A percentile compares a stretch with the other conserved stretches of the same genome.
phyloP scores from a whole-genome alignment of 1,139 yeast genomes.

The Saccharomyces hybrid region DNA sequence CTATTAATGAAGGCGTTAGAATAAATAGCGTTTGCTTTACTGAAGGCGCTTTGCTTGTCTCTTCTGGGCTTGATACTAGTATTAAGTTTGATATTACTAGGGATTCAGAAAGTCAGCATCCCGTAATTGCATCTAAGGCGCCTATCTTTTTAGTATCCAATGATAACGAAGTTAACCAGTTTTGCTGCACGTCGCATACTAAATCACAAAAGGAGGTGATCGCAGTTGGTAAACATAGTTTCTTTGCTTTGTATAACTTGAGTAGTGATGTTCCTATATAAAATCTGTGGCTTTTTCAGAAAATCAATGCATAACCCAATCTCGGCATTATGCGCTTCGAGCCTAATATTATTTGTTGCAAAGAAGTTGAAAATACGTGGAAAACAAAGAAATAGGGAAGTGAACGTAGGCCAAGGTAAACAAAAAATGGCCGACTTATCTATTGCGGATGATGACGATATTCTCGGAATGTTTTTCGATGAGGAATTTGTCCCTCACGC shows the following conservation, averaged over 20 bases:
- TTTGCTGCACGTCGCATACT: constrained; percentile 4
- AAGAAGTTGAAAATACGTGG: neutral
- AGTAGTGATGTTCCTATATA: neutral
- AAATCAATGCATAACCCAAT: neutral
- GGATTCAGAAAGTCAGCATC: neutral
- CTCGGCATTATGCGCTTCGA: neutral
- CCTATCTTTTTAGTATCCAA: constrained; percentile 19
- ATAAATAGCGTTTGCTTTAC: constrained; percentile 11
- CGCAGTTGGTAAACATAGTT: constrained; percentile 21
- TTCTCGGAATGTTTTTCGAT: constrained; percentile 42
- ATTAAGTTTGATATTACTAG: constrained; percentile 9
- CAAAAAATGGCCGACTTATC: constrained; percentile 1
- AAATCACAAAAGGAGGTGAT: constrained; percentile 8
- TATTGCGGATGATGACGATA: constrained; percentile 22
- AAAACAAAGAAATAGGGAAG: neutral
- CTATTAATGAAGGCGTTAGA: constrained; percentile 15
- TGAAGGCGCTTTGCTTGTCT: constrained; percentile 11
- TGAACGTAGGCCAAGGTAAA: neutral
- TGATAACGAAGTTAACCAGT: constrained; percentile 18
- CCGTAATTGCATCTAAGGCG: constrained; percentile 1
- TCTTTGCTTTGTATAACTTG: constrained; percentile 9
- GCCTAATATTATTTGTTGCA: neutral
- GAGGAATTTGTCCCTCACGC: constrained; percentile 44
- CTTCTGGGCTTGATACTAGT: constrained; percentile 22
- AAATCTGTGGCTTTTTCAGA: neutral